Base-by-base conservation (phyloP, 495 filamentous ascomycete genomes). In the Annulohypoxylon bovei region DNA sequence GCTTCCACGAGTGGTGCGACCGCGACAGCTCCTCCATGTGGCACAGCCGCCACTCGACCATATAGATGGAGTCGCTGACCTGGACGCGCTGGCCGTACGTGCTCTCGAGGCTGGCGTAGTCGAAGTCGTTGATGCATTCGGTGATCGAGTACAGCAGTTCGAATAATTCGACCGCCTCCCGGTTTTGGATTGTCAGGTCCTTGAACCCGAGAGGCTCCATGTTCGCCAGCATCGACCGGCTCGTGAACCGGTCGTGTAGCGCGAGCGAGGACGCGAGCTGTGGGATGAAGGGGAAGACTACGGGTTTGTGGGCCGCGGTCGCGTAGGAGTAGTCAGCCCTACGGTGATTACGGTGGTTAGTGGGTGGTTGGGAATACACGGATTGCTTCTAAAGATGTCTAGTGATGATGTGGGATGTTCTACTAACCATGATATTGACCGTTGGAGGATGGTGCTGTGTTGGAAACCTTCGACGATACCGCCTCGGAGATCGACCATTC, bases 271-370 rank as follows among this genome's bases (percentile, higher is more conserved):
- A 73, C n/a, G 72, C 69, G 0, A 77, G 55, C 20, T 77, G 69
- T 4, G 75, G 72, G 46, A 77, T 74, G 28, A 77, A 77, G 8
- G 72, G 75, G 55, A 77, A 77, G 23, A 67, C 62, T 6, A 77
- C 46, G 4, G 75, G 67, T 44, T 77, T 62, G 5, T 71, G 62
- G 11, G 72, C 63, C 12, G 75, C 75, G 20, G 73, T 75, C 25
- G 75, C 72, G 35, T 77, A 77, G 11, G 75, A 77, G 32, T 75
- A 77, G 52, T 77, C 75, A 8, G 75, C 75, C 75, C 75, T 76
- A 42, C 28, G 16, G 35, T 37, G 20, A 11, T 22, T 49, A 18
- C 8, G n/a, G 3, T 20, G 37, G 33, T 68, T 32, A 58, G 63
- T 32, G 14, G n/a, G 9, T 33, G 8, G 12, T 28, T 16, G n/a